Evolutionary conservation across 345 rosid genomes (phyloP), one percentile per base, ranked within the genome.

Genomic region (Brassica cretica): DNA sequence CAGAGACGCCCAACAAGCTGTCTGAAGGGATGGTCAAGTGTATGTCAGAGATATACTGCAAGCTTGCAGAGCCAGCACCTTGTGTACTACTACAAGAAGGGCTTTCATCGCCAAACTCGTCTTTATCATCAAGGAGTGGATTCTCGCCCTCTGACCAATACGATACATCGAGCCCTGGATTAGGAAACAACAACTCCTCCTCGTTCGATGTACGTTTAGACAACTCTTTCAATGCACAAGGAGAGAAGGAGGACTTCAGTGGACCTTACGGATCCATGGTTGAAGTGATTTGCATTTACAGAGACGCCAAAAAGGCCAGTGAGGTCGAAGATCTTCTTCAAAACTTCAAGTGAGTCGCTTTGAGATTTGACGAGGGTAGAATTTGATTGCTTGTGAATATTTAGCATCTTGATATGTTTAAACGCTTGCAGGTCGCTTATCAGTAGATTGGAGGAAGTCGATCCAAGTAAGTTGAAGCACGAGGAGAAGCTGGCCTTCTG

Each of bases 11-110:
- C 14, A 93, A 91, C 91, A 91, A 87, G 84, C 83, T 95, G 59
- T 88, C 98, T n/a, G 97, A 95, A 86, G 98, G 91, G 72, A 95
- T 95, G 98, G 75, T 95, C 71, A 90, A 87, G 87, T 91, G 93
- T 85, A 91, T 95, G 96, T 87, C 98, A 53, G 88, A 87, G 24
- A 90, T 95, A 72, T 93, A 87, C 80, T 87, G 89, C 90, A 95
- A 91, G 86, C 97, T 95, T 44, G 88, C 91, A 14, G 99, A 95
- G 66, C 94, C 99, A 12, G 93, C 96, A 9, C 93, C 94, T 64
- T 85, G 79, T 70, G 78, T 76, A 8, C 86, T 76, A 8, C 86
- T 59, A 63, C 89, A 91, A 2, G 82, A 51, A n/a, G 16, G 89
- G 25, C 85, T 84, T 66, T 91, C 90, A 15, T 93, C 99, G 81